These are phyloP conservation scores for Kingdonia uniflora DNA, from an alignment of 164 flowering plant genomes.

Conservation along the genomic window DNA sequence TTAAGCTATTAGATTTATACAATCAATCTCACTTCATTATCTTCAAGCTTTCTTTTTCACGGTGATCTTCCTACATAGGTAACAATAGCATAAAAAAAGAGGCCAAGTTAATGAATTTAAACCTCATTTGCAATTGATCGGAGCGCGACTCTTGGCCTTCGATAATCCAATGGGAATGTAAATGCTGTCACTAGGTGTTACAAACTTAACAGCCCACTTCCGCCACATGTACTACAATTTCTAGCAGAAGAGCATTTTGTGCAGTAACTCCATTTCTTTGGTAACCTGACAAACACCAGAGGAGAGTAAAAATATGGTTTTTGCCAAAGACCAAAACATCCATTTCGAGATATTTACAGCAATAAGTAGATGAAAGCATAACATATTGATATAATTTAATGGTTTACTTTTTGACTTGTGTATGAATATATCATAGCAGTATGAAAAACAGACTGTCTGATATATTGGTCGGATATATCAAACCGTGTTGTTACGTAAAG, in stretches of 20 bases:
- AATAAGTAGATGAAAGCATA: too few relatives aligned
- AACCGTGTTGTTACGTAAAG: too few relatives aligned
- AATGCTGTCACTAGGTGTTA: not conserved
- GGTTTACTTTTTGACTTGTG: too few relatives aligned
- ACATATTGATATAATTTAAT: too few relatives aligned
- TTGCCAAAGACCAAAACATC: too few relatives aligned
- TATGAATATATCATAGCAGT: too few relatives aligned
- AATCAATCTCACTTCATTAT: not conserved
- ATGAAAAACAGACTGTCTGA: too few relatives aligned
- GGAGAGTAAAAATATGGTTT: too few relatives aligned
- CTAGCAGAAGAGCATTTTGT: constrained; percentile 80
- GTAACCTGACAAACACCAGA: constrained; percentile 47
- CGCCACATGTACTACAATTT: constrained; percentile 68
- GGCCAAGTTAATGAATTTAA: constrained; percentile 30
- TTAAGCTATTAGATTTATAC: not conserved
- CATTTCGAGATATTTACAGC: too few relatives aligned
- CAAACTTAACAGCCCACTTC: constrained; percentile 42
- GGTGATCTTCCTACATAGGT: constrained; percentile 69
- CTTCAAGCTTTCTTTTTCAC: constrained; percentile 39
- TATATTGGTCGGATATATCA: too few relatives aligned
- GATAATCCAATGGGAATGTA: not conserved
- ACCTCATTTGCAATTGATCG: not conserved
- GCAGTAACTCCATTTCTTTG: constrained; percentile 97
- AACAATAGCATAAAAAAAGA: constrained; percentile 84
- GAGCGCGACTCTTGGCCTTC: not conserved